phyloP scores from a whole-genome alignment of 1,284 basidiomycete genomes.

The Heliocybe sulcata region DNA sequence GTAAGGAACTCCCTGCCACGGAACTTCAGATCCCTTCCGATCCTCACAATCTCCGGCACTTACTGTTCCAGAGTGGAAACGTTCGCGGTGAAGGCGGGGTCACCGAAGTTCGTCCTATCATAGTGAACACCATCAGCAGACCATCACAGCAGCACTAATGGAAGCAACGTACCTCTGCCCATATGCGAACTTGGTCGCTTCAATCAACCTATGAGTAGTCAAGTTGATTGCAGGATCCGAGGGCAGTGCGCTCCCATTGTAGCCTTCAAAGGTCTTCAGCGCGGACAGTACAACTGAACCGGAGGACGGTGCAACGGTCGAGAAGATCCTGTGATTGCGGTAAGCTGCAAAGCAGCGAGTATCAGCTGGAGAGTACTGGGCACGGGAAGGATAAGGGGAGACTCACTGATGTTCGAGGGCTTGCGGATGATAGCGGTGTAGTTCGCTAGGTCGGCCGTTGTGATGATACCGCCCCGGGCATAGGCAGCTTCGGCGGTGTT shows the following conservation, averaged over 20 bases:
- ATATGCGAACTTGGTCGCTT: constrained; percentile 32
- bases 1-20: constrained; percentile 11
- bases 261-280: constrained; percentile 23
- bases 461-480: constrained; percentile 39
- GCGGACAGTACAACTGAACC: constrained; percentile 27
- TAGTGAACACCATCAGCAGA: neutral
- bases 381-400: neutral
- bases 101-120: constrained; percentile 13
- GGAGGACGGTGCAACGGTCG: constrained; percentile 42
- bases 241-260: constrained; percentile 8
- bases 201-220: constrained; percentile 31
- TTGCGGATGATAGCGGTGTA: constrained; percentile 38
- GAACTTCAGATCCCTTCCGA: neutral
- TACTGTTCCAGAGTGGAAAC: constrained; percentile 15
- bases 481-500: constrained; percentile 23
- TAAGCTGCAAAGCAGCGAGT: constrained; percentile 19
- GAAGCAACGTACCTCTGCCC: constrained; percentile 13
- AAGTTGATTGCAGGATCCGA: constrained; percentile 15
- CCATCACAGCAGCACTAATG: neutral
- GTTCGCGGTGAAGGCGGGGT: constrained; percentile 21
- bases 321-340: constrained; percentile 38
- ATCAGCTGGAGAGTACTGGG: neutral
- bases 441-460: constrained; percentile 29
- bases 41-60: neutral
- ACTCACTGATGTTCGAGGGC: constrained; percentile 33